Conservation (phyloP, 2,329 filamentous ascomycete genomes). For the Zymoseptoria brevis region DNA sequence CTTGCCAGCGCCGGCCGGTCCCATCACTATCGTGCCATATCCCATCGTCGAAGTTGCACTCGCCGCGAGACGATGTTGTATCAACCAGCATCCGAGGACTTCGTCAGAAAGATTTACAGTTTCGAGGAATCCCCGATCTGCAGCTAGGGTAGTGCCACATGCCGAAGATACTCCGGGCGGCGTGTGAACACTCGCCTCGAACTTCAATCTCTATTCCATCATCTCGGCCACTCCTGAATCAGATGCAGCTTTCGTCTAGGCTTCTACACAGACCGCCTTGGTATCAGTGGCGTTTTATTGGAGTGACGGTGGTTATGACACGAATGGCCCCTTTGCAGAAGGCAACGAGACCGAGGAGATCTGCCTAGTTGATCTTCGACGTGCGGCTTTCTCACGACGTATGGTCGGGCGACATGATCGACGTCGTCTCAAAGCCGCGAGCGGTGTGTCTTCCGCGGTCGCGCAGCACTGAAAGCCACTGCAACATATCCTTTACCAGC, state of each 20-base stretch:
- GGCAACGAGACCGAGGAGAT: neutral
- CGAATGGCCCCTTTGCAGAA: neutral
- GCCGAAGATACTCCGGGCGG: neutral
- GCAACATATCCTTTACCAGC: neutral
- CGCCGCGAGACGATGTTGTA: neutral
- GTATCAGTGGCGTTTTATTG: neutral
- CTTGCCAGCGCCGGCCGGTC: slow-evolving; percentile 93
- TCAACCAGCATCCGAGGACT: neutral
- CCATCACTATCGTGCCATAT: slow-evolving; percentile 91
- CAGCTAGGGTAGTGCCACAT: neutral
- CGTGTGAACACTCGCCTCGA: neutral
- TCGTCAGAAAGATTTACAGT: neutral
- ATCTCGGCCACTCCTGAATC: neutral
- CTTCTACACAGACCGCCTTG: neutral
- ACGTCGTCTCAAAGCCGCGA: neutral
- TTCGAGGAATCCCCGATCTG: neutral
- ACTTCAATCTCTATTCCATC: neutral
- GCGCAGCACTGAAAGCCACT: neutral
- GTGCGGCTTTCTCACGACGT: neutral
- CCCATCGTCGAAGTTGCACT: slow-evolving; percentile 11
- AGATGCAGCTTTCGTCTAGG: neutral
- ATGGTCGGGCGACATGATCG: neutral
- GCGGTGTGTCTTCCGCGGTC: neutral
- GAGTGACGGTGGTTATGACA: neutral
- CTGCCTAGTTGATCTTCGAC: neutral